These are phyloP conservation scores for Mercurialis annua DNA, from an alignment of 345 rosid species.

Conservation along the genomic window DNA sequence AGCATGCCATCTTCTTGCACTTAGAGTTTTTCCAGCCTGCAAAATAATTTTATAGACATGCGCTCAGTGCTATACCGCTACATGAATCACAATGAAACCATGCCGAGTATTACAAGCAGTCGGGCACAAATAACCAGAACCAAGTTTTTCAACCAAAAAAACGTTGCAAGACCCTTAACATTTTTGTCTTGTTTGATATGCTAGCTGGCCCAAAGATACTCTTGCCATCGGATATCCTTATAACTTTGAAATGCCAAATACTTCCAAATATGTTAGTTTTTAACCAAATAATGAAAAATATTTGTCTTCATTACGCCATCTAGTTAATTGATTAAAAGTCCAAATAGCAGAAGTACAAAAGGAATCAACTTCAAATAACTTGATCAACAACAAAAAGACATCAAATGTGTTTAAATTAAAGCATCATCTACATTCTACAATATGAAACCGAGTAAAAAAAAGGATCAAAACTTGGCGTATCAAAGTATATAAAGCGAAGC, in stretches of 20 bases:
- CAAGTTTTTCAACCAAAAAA: not conserved
- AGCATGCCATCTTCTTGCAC: conserved; percentile 89
- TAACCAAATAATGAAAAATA: not conserved
- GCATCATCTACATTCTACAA: not conserved
- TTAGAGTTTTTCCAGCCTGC: conserved; percentile 88
- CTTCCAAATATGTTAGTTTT: not conserved
- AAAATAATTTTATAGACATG: not conserved
- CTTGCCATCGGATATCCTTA: too few relatives aligned
- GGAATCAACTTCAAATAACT: not conserved
- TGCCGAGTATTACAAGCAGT: not conserved
- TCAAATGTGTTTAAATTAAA: not conserved
- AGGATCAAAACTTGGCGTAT: not conserved
- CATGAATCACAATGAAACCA: not conserved
- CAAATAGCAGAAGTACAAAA: not conserved
- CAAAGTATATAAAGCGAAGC: not conserved
- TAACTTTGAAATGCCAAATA: too few relatives aligned
- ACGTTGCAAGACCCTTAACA: not conserved
- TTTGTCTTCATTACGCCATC: not conserved
- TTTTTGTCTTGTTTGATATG: too few relatives aligned
- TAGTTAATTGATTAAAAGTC: not conserved
- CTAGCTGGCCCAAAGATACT: not conserved
- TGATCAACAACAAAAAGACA: not conserved
- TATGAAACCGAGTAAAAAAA: not conserved
- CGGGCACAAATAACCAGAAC: not conserved
- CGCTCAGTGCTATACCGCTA: not conserved